These are phyloP conservation scores for Rubroboletus pulcherrimus DNA, from an alignment of 768 basidiomycete genomes.

Conservation along the genomic window DNA sequence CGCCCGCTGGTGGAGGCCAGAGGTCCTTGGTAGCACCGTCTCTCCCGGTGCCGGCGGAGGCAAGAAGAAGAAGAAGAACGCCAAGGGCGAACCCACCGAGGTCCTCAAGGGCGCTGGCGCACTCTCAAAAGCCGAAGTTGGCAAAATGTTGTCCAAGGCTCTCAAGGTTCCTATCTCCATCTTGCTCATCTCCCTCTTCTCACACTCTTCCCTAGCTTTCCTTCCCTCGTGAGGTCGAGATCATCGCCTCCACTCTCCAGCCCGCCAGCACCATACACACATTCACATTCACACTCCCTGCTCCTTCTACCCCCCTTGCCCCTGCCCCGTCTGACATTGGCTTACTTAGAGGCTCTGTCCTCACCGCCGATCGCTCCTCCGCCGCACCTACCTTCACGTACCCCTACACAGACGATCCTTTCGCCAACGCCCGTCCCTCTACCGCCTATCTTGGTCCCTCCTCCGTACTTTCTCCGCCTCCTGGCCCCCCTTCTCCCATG, in stretches of 20 bases:
- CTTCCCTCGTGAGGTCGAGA: constrained; percentile 88
- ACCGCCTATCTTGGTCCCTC: constrained; percentile 78
- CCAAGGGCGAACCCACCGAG: constrained; percentile 52
- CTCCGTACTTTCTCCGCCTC: constrained; percentile 48
- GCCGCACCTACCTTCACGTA: constrained; percentile 64
- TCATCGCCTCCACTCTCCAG: constrained; percentile 91
- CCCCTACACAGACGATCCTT: constrained; percentile 74
- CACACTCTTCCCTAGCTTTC: constrained; percentile 54
- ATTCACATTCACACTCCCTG: constrained; percentile 84
- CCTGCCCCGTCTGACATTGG: constrained; percentile 60
- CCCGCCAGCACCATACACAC: constrained; percentile 91
- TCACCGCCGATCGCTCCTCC: constrained; percentile 64
- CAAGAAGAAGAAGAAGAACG: constrained; percentile 64
- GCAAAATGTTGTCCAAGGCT: constrained; percentile 87
- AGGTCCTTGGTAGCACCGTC: constrained; percentile 85
- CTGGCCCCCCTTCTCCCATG: constrained; percentile 24
- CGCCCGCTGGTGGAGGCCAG: constrained; percentile 85
- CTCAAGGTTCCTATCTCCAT: constrained; percentile 58
- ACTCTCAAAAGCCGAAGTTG: constrained; percentile 80
- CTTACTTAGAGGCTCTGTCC: constrained; percentile 68
- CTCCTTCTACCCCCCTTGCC: constrained; percentile 70
- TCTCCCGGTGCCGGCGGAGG: constrained; percentile 80
- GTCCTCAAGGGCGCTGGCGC: constrained; percentile 73
- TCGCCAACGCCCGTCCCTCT: constrained; percentile 63
- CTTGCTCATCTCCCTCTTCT: not conserved